Evolutionary conservation across 2,329 filamentous ascomycete species (phyloP).

Genomic region (Pseudocercospora macadamiae): DNA sequence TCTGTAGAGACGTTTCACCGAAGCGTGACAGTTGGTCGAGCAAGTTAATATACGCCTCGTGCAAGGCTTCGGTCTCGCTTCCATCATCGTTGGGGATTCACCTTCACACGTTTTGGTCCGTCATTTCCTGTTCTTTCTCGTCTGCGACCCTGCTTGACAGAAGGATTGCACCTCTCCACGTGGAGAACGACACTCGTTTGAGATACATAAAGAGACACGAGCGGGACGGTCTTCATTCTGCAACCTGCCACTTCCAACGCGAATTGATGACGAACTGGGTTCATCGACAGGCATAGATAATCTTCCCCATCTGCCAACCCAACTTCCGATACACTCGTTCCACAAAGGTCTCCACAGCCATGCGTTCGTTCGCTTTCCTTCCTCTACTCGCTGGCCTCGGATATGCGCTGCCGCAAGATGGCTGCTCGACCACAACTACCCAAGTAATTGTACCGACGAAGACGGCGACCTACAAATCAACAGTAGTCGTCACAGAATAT

Average conservation of each 20-base stretch:
- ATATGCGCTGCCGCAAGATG: constrained; percentile 33
- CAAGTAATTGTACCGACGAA: constrained; percentile 35
- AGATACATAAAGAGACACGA: constrained; percentile 13
- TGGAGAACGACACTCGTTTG: constrained; percentile 16
- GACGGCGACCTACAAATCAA: constrained; percentile 35
- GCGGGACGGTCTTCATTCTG: constrained; percentile 13
- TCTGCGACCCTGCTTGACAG: not conserved
- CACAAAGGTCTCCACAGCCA: constrained; percentile 23
- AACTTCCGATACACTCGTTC: constrained; percentile 14
- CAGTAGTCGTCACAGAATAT: constrained; percentile 29
- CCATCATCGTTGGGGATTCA: not conserved
- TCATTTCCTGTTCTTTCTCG: constrained; percentile 1
- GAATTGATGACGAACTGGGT: not conserved
- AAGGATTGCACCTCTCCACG: constrained; percentile 1
- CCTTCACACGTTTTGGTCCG: not conserved
- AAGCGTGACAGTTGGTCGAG: constrained; percentile 1
- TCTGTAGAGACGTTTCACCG: not conserved
- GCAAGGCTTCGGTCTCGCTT: not conserved
- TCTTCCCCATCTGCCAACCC: constrained; percentile 1
- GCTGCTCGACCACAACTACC: constrained; percentile 33
- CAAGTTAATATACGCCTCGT: not conserved
- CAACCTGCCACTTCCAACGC: constrained; percentile 4
- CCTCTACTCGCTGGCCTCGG: constrained; percentile 29
- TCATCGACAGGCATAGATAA: constrained; percentile 2
- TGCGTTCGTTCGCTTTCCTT: constrained; percentile 28